phyloP scores from a whole-genome alignment of 768 basidiomycete genomes.

The Amanita jacksonii region DNA sequence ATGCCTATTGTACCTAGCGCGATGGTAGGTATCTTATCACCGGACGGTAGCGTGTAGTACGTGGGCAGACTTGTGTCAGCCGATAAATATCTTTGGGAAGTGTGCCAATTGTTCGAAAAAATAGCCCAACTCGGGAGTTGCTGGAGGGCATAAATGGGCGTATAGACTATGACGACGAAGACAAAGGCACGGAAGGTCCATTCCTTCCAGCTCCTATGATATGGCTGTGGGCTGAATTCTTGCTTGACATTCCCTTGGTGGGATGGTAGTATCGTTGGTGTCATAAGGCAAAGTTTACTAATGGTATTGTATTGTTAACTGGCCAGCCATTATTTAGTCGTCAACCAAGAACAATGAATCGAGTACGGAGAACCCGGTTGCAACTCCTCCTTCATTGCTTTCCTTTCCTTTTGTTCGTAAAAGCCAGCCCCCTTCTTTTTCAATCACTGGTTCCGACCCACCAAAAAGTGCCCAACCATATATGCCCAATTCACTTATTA shows the following conservation, averaged over 20 bases:
- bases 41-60: slow-evolving; percentile 53
- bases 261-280: not conserved
- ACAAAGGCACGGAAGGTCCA: slow-evolving; percentile 6
- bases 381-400: slow-evolving; percentile 88
- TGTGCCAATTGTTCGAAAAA: slow-evolving; percentile 3
- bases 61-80: slow-evolving; percentile 23
- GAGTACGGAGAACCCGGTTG: slow-evolving; percentile 70
- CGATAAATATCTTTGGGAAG: slow-evolving; percentile 10
- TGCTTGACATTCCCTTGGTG: not conserved
- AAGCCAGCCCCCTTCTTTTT: slow-evolving; percentile 73
- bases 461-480: slow-evolving; percentile 87
- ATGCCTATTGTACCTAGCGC: slow-evolving; percentile 49
- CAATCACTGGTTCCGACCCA: slow-evolving; percentile 30
- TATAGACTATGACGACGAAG: slow-evolving; percentile 12
- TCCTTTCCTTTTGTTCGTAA: slow-evolving; percentile 86
- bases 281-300: too few relatives aligned
- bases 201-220: slow-evolving; percentile 6
- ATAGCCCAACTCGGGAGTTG: too few relatives aligned
- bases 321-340: too few relatives aligned
- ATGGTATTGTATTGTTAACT: too few relatives aligned
- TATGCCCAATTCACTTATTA: slow-evolving; percentile 85
- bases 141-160: slow-evolving; percentile 7
- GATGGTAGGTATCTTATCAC: slow-evolving; percentile 57
- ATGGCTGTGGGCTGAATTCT: not conserved
- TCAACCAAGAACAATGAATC: slow-evolving; percentile 60